Evolutionary conservation across 306 rosid genomes (phyloP), one percentile per base, ranked within the genome.

Genomic region (Dryas drummondii): DNA sequence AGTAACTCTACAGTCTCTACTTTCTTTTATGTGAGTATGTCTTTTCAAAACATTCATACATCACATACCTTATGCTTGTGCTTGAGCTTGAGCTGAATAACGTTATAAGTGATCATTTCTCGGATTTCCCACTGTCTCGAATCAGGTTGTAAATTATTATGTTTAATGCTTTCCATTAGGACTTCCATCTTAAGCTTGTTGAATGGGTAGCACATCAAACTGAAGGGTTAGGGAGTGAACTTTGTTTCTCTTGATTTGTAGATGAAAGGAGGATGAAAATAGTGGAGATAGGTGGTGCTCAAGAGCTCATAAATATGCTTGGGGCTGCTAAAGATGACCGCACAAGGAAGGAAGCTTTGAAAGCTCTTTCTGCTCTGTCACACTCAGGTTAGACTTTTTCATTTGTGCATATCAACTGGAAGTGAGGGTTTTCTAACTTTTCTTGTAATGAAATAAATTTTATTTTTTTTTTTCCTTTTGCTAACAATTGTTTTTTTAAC

Each of bases 281-380:
- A 78, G 86, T 86, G 73, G 96, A 94, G 85, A 76, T 88, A 42
- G 97, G 98, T 64, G 98, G 93, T 41, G 91, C 70, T 64, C 57
- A 82, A 75, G 88, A 77, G 83, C 96, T 94, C 73, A 44, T 91
- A 66, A 94, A 87, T 60, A 90, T 94, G 98, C 72, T 94, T 63
- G 89, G 79, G 81, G 86, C 70, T 5, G 98, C 97, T 37, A 88
- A 83, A 70, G 97, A 94, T n/a, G 96, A 94, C 76, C 85, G 88
- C n/a, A 94, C 98, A 42, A 88, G 93, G 77, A 91, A 88, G 88
- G 91, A 84, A 81, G 98, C 98, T 44, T 76, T 91, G 87, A 88
- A 83, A 13, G 96, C 98, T 55, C 96, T 93, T 72, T 82, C 76
- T 26, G 88, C 92, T 59, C 74, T 93, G 73, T 93, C 97, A 51